Evolutionary conservation across 306 rosid species (phyloP).

Genomic region (Dalbergia oliveri): DNA sequence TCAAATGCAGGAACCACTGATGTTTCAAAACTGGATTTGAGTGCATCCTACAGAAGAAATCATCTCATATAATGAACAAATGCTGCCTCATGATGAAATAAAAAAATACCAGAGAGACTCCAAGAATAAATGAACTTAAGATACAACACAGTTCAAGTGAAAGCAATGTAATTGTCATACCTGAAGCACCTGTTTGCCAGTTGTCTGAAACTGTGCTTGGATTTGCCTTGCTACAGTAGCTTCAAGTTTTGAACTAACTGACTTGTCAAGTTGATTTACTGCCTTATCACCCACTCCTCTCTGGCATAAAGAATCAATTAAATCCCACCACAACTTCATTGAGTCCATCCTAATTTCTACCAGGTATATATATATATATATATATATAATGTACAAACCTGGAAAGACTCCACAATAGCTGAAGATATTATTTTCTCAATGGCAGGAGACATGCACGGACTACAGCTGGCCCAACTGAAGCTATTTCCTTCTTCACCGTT

Average conservation of each 20-base stretch:
- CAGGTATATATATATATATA: not conserved
- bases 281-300: constrained; percentile 98
- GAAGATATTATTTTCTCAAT: constrained; percentile 88
- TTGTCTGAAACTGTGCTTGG: constrained; percentile 97
- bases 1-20: constrained; percentile 91
- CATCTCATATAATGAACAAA: constrained; percentile 33
- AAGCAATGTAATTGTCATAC: constrained; percentile 51
- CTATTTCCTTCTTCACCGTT: constrained; percentile 88
- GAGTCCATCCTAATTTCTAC: constrained; percentile 38
- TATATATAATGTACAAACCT: constrained; percentile 64
- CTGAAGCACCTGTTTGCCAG: constrained; percentile 98
- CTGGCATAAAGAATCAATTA: constrained; percentile 62
- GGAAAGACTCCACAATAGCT: constrained; percentile 81
- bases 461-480: constrained; percentile 80
- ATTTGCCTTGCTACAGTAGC: constrained; percentile 94
- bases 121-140: constrained; percentile 6
- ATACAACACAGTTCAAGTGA: constrained; percentile 26
- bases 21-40: constrained; percentile 83
- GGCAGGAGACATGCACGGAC: constrained; percentile 79
- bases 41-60: constrained; percentile 69
- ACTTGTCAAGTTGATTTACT: constrained; percentile 93
- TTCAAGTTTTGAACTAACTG: constrained; percentile 87
- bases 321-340: constrained; percentile 47
- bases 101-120: constrained; percentile 16
- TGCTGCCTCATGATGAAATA: constrained; percentile 1